A percentile compares a stretch with the other conserved stretches of the same genome.
These are phyloP conservation scores for Acacia pycnantha DNA, from an alignment of 331 rosid genomes.

Conservation along the genomic window DNA sequence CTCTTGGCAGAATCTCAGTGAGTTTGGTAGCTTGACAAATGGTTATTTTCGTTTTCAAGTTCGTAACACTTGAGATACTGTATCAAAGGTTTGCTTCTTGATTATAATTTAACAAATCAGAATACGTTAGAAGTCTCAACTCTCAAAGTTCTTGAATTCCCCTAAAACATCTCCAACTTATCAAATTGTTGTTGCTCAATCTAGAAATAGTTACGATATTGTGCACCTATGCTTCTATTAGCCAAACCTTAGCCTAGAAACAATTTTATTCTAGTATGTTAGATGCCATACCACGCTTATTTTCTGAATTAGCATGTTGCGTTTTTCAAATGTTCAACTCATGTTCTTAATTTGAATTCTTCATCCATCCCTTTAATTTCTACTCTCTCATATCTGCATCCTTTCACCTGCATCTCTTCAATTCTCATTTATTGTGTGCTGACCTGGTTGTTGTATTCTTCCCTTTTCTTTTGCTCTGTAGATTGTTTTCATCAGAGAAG, in stretches of 20 bases:
- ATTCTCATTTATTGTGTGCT: slow-evolving; percentile 3
- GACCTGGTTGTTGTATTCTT: slow-evolving; percentile 11
- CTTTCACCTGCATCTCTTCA: slow-evolving; percentile 19
- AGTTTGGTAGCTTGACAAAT: neutral
- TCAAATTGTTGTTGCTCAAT: slow-evolving; percentile 13
- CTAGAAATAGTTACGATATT: neutral
- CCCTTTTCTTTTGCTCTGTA: slow-evolving; percentile 34
- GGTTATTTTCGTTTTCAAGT: slow-evolving; percentile 16
- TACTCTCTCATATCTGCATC: slow-evolving; percentile 16
- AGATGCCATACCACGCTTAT: slow-evolving; percentile 1
- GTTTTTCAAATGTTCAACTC: neutral
- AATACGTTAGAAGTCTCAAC: neutral
- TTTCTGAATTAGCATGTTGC: neutral
- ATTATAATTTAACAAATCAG: neutral
- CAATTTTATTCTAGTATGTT: slow-evolving; percentile 13
- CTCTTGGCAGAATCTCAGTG: slow-evolving; percentile 5
- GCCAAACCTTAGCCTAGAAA: slow-evolving; percentile 12
- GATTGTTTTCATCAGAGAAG: slow-evolving; percentile 74
- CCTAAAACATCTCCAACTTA: neutral
- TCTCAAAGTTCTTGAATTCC: slow-evolving; percentile 15
- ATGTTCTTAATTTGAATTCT: neutral
- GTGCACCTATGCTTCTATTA: neutral
- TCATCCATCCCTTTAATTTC: slow-evolving; percentile 7
- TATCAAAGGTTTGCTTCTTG: neutral
- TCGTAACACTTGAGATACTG: slow-evolving; percentile 18